Base-by-base conservation (phyloP, 352 stramenopile genomes). In the Detonula confervacea region DNA sequence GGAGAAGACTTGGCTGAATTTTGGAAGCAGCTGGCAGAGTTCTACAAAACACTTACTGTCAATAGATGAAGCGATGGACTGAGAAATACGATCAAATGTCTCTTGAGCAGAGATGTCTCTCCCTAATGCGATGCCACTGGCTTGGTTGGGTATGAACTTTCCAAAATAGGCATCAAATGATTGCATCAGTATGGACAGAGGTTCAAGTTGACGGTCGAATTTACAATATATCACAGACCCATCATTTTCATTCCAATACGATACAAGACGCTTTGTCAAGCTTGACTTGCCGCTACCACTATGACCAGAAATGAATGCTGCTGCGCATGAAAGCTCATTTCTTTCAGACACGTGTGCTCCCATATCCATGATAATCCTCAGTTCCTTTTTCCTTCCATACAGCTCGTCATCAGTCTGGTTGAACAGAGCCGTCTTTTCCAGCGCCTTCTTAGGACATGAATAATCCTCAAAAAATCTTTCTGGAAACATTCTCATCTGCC, bases 171-270 rank as follows among this genome's bases (percentile, higher is more conserved):
- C 25, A 27, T 76, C 44, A 33, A 76, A 68, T 37, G 69, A 46
- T 29, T 59, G 20, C 7, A 27, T 16, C 6, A 77, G 39, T n/a
- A 64, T 71, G n/a, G 24, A 35, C 20, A 35, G 35, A 0, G 69
- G 56, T 12, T 27, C 46, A 20, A 30, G 47, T 16, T 70, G 24
- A n/a, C 63, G 60, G 29, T 77, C 69, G 37, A 70, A 77, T 30
- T 70, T 69, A 30, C 56, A 77, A 18, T 51, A 9, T n/a, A 77
- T 25, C 11, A 77, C 69, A 35, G 71, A 77, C 69, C 69, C 70
- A 7, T 63, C 2, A 9, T 77, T 51, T 18, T 35, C 46, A 22
- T 55, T 35, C n/a, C 59, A 77, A n/a, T 29, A 22, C 29, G 49
- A 18, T n/a, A 61, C 56, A 11, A 70, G 35, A 3, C 18, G 39